Base-by-base conservation (phyloP, 1,139 yeast genomes). In the Debaryomyces psychrophilus region DNA sequence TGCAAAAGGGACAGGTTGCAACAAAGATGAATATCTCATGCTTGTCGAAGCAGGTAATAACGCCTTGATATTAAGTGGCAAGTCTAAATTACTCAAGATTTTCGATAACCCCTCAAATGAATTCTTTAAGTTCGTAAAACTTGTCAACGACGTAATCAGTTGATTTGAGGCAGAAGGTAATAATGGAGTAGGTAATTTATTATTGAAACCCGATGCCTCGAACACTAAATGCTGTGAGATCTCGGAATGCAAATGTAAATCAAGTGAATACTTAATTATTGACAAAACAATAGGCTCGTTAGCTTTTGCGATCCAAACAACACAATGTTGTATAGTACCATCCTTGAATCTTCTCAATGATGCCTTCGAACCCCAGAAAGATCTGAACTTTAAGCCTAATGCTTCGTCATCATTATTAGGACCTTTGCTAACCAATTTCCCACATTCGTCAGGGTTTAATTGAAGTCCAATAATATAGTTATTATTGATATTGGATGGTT, bases 311-410 rank as follows among this genome's bases (percentile, higher is more conserved):
- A 77, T 71, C 98, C 98, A 93, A 28, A 90, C 85, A 45, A 93
- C 95, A 65, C 96, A 87, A 65, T 93, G 95, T 52, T 82, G 84
- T 51, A 95, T 90, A 3, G 85, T 74, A 27, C 98, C 98, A 64
- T 92, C 96, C 61, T 85, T 86, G 69, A 92, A 95, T 62, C 95
- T 81, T 71, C 99, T 82, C 49, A 93, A 74, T 12, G 95, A 90
- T 0, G 96, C 84, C 56, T 81, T 85, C 11, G 79, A 62, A 3
- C 98, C 98, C 99, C 99, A 95, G 61, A 93, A 92, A 4, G 82
- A 72, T 55, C 89, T 81, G 69, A 95, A 93, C 46, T 77, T 75
- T 7, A 72, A 62, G 5, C 85, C 83, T 27, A 77, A 83, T 40
- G 81, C 83, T 26, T 73, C 75, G 37, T 77, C 81, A 42, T 80